These are phyloP conservation scores for Vanrija humicola DNA, from an alignment of 1,284 basidiomycete genomes.

Conservation along the genomic window DNA sequence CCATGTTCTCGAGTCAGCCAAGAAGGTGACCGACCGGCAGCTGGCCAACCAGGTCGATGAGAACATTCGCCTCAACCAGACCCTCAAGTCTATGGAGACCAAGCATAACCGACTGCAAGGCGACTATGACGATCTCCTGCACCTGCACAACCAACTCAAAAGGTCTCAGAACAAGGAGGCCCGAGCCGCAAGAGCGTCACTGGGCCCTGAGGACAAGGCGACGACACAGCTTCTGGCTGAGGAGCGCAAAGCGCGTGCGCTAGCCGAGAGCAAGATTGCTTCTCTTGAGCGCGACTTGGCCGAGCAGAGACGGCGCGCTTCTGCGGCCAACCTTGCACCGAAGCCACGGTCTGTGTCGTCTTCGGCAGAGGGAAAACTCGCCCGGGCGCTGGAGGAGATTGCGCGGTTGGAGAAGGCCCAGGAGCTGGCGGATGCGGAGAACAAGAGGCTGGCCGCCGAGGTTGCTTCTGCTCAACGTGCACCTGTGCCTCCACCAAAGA, in stretches of 20 bases:
- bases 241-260: conserved; percentile 29
- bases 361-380: conserved; percentile 21
- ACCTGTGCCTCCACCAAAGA: not conserved
- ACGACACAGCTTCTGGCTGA: conserved; percentile 29
- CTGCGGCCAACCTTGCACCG: conserved; percentile 20
- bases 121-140: conserved; percentile 79
- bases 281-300: conserved; percentile 41
- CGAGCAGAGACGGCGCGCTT: conserved; percentile 34
- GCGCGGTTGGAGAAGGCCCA: conserved; percentile 26
- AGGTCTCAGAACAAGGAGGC: conserved; percentile 51
- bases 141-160: conserved; percentile 71
- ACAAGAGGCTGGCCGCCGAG: conserved; percentile 27
- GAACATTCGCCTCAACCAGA: conserved; percentile 39
- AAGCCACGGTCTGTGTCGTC: conserved; percentile 10
- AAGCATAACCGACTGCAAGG: conserved; percentile 60
- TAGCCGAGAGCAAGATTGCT: conserved; percentile 31
- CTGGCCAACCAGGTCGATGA: conserved; percentile 59
- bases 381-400: conserved; percentile 30
- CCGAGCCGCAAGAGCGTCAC: conserved; percentile 30
- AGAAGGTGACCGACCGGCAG: conserved; percentile 90
- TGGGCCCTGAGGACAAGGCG: conserved; percentile 37
- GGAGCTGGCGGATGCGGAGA: conserved; percentile 24
- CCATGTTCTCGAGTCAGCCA: conserved; percentile 94
- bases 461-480: not conserved
- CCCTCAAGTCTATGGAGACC: conserved; percentile 40